A percentile compares a stretch with the other conserved stretches of the same genome.
phyloP scores from a whole-genome alignment of 768 basidiomycete genomes.

The Mycena kentingensis region DNA sequence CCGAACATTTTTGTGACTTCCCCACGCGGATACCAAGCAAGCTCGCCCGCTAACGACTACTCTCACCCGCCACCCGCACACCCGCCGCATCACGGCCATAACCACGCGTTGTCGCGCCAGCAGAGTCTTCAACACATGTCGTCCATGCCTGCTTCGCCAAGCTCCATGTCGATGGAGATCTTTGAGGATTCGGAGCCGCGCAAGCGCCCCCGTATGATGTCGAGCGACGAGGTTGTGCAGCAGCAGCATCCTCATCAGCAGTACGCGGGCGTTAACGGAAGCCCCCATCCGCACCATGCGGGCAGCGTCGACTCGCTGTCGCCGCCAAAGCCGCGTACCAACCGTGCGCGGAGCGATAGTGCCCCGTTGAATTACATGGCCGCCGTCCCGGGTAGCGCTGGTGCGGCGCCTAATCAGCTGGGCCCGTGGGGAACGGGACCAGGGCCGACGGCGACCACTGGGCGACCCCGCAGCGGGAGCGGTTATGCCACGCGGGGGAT shows the following conservation, averaged over 20 bases:
- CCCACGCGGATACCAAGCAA: slow-evolving; percentile 44
- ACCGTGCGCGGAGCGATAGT: slow-evolving; percentile 68
- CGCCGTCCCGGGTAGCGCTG: slow-evolving; percentile 16
- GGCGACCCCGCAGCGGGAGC: slow-evolving; percentile 54
- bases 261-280: slow-evolving; percentile 25
- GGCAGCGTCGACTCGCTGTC: slow-evolving; percentile 31
- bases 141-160: slow-evolving; percentile 44
- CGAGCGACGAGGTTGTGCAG: slow-evolving; percentile 32
- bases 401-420: slow-evolving; percentile 24
- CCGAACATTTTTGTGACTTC: slow-evolving; percentile 78
- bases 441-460: slow-evolving; percentile 30
- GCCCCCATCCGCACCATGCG: slow-evolving; percentile 25
- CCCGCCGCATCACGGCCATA: slow-evolving; percentile 29
- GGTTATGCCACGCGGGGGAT: slow-evolving; percentile 36
- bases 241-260: not conserved
- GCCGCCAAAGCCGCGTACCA: slow-evolving; percentile 35
- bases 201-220: slow-evolving; percentile 57
- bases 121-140: slow-evolving; percentile 61
- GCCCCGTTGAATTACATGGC: slow-evolving; percentile 62
- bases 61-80: slow-evolving; percentile 22
- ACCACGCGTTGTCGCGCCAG: slow-evolving; percentile 55
- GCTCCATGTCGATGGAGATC: slow-evolving; percentile 45
- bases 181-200: slow-evolving; percentile 41
- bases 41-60: slow-evolving; percentile 44
- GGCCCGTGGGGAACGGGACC: slow-evolving; percentile 28